phyloP scores from a whole-genome alignment of 2,329 filamentous ascomycete genomes.

The Penicillium sp. region DNA sequence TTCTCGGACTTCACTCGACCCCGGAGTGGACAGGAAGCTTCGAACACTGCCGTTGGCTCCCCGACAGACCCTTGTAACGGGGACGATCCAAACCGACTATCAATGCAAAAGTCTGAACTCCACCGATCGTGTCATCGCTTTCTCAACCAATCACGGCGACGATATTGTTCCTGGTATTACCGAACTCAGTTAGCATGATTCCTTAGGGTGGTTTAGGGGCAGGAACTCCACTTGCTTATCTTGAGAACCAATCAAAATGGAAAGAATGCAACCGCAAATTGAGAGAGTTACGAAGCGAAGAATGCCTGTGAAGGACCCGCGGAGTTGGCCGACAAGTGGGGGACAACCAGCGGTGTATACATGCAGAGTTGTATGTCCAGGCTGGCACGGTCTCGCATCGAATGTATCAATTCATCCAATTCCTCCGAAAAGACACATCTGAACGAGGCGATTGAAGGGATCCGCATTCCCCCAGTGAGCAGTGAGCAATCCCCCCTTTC shows the following conservation, averaged over 20 bases:
- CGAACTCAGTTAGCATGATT: constrained; percentile 6
- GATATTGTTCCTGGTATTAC: constrained; percentile 9
- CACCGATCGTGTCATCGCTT: constrained; percentile 20
- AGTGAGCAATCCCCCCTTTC: constrained; percentile 24
- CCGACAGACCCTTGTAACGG: constrained; percentile 17
- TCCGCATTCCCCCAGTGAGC: background rate
- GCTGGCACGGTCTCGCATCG: background rate
- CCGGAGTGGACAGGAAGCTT: constrained; percentile 4
- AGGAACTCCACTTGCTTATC: constrained; percentile 27
- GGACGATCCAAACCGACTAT: constrained; percentile 13
- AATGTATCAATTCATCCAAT: background rate
- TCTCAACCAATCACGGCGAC: constrained; percentile 8
- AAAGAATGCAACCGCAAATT: background rate
- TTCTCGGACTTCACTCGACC: constrained; percentile 15
- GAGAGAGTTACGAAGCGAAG: background rate
- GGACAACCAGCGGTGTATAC: constrained; percentile 6
- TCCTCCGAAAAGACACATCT: too few relatives aligned
- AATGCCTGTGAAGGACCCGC: background rate
- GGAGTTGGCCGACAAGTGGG: background rate
- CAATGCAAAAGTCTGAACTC: constrained; percentile 13
- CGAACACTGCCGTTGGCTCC: background rate
- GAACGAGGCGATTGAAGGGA: background rate
- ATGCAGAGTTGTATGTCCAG: background rate
- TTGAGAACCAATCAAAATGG: constrained; percentile 15
- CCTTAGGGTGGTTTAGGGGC: constrained; percentile 12